Evolutionary conservation across 179 eudicot genomes (phyloP).

Genomic region (Drosera spatulata): DNA sequence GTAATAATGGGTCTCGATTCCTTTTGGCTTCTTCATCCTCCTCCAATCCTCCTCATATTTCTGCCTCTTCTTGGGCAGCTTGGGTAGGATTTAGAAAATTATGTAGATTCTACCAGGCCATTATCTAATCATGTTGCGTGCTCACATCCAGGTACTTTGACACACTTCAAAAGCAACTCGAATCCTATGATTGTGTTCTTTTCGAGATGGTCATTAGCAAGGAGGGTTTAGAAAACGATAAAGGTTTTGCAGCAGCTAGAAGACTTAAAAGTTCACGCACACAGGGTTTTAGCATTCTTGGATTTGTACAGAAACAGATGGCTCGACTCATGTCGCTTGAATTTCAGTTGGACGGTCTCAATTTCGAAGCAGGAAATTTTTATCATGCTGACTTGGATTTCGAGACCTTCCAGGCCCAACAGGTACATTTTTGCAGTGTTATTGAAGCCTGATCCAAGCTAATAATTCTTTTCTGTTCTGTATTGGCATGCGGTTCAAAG

Average conservation of each 20-base stretch:
- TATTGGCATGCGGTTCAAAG: too few relatives aligned
- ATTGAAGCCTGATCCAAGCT: not conserved
- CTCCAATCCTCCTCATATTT: too few relatives aligned
- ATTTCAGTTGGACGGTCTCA: slow-evolving; percentile 91
- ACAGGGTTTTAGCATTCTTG: slow-evolving; percentile 72
- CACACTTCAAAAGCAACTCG: slow-evolving; percentile 73
- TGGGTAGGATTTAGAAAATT: too few relatives aligned
- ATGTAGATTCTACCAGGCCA: too few relatives aligned
- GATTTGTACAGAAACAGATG: slow-evolving; percentile 92
- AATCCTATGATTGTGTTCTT: slow-evolving; percentile 78
- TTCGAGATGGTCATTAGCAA: slow-evolving; percentile 95
- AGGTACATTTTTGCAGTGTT: slow-evolving; percentile 34
- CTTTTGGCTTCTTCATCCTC: too few relatives aligned
- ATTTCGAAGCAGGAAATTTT: slow-evolving; percentile 83
- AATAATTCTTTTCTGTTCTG: not conserved
- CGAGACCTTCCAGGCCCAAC: slow-evolving; percentile 87
- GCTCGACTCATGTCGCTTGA: slow-evolving; percentile 72
- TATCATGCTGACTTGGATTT: slow-evolving; percentile 96
- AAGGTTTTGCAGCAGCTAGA: slow-evolving; percentile 33
- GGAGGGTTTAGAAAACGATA: slow-evolving; percentile 74
- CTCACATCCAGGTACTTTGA: slow-evolving; percentile 61
- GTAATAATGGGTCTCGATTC: too few relatives aligned
- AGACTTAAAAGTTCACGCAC: slow-evolving; percentile 42
- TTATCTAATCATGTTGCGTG: too few relatives aligned
- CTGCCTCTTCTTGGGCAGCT: too few relatives aligned